Conservation (phyloP, 1,284 basidiomycete species). For the Cerrena zonata region DNA sequence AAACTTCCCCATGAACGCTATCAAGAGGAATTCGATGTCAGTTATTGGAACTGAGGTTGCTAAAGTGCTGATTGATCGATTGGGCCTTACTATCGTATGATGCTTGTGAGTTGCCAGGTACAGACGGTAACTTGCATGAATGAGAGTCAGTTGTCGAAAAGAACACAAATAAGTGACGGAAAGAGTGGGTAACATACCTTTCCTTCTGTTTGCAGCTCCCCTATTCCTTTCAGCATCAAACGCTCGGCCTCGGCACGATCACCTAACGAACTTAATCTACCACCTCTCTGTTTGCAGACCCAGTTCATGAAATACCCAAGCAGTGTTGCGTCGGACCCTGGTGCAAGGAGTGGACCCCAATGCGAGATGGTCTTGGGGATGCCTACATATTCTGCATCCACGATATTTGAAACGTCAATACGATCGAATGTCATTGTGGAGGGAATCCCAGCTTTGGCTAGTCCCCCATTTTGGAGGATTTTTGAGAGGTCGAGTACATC, state of each 20-base stretch:
- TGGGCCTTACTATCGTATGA: no score
- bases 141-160: no score
- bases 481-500: constrained; percentile 26
- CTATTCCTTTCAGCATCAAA: background rate
- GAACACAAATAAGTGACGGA: no score
- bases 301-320: constrained; percentile 47
- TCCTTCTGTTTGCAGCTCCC: background rate
- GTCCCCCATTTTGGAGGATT: constrained; percentile 18
- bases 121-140: no score
- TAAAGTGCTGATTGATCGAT: no score
- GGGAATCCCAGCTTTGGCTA: constrained; percentile 18
- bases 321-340: constrained; percentile 25
- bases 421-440: constrained; percentile 33
- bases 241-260: background rate
- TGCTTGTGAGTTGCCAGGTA: no score
- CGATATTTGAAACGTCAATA: constrained; percentile 40
- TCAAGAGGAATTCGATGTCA: no score
- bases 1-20: no score
- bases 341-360: constrained; percentile 35
- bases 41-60: no score
- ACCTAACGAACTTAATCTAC: background rate
- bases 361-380: constrained; percentile 24
- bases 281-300: constrained; percentile 15
- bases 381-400: constrained; percentile 38
- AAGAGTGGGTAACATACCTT: constrained; percentile 5